These are phyloP conservation scores for Nakazawaea populi DNA, from an alignment of 805 yeast genomes.

Conservation along the genomic window DNA sequence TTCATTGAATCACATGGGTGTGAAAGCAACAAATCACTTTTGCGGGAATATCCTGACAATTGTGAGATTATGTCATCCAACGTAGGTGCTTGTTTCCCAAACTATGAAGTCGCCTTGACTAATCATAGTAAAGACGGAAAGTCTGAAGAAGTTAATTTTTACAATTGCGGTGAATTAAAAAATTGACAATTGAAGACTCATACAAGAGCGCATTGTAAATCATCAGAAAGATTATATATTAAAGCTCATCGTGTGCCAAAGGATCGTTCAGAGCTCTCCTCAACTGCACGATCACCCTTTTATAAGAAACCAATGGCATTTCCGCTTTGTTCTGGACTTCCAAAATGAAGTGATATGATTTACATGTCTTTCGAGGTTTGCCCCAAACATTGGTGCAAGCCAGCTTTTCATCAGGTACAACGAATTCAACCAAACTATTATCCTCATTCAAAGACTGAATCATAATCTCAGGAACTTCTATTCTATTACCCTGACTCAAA, in stretches of 20 bases:
- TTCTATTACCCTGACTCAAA: slow-evolving; percentile 17
- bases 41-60: too few relatives aligned
- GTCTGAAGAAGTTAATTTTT: too few relatives aligned
- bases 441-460: slow-evolving; percentile 10
- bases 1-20: too few relatives aligned
- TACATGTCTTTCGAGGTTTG: slow-evolving; percentile 13
- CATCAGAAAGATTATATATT: not conserved
- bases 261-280: not conserved
- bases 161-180: too few relatives aligned
- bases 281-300: slow-evolving; percentile 12
- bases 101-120: too few relatives aligned
- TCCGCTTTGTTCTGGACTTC: slow-evolving; percentile 14
- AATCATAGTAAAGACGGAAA: too few relatives aligned
- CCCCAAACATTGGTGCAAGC: slow-evolving; percentile 13
- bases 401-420: slow-evolving; percentile 11
- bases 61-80: too few relatives aligned
- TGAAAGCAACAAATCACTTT: too few relatives aligned
- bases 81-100: too few relatives aligned
- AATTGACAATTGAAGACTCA: too few relatives aligned
- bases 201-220: too few relatives aligned
- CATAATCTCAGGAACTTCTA: slow-evolving; percentile 17
- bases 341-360: slow-evolving; percentile 18
- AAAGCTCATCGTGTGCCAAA: not conserved
- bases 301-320: slow-evolving; percentile 13
- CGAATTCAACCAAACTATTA: slow-evolving; percentile 13